Evolutionary conservation across 805 yeast species (phyloP).

Genomic region (Metschnikowia lachancei): DNA sequence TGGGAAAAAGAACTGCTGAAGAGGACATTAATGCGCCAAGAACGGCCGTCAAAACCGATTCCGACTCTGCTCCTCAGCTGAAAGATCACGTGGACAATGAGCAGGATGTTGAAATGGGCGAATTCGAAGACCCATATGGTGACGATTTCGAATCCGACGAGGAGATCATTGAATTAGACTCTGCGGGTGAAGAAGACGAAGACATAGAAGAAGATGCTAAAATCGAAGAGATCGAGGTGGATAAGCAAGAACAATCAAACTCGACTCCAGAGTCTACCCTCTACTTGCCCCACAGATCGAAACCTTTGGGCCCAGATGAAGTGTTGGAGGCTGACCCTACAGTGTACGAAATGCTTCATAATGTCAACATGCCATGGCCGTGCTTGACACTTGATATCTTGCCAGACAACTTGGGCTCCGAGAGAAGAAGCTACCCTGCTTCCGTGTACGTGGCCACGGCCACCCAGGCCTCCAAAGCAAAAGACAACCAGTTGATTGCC

Average conservation of each 20-base stretch:
- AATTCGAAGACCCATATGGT: conserved; percentile 83
- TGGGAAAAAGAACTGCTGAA: conserved; percentile 20
- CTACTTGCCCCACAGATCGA: conserved; percentile 84
- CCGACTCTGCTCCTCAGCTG: conserved; percentile 42
- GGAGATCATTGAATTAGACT: conserved; percentile 78
- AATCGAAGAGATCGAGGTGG: conserved; percentile 12
- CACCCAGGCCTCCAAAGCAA: conserved; percentile 83
- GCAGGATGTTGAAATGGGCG: conserved; percentile 66
- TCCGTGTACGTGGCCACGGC: conserved; percentile 84
- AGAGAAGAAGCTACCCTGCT: conserved; percentile 88
- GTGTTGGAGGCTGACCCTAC: conserved; percentile 94
- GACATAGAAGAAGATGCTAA: conserved; percentile 33
- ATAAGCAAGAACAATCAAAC: conserved; percentile 29
- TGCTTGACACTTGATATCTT: conserved; percentile 86
- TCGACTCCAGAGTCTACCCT: conserved; percentile 43
- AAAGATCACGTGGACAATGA: conserved; percentile 27
- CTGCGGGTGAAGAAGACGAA: conserved; percentile 42
- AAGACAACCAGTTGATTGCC: conserved; percentile 84
- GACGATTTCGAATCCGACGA: conserved; percentile 93
- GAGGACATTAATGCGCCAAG: conserved; percentile 18
- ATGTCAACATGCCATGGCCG: conserved; percentile 94
- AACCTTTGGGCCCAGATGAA: conserved; percentile 93
- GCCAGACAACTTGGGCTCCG: conserved; percentile 83
- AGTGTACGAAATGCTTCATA: conserved; percentile 95
- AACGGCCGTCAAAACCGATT: conserved; percentile 35